A percentile compares a stretch with the other conserved stretches of the same genome.
These are phyloP conservation scores for Teratosphaeria pseudoeucalypti DNA, from an alignment of 2,329 filamentous ascomycete genomes.

Conservation along the genomic window DNA sequence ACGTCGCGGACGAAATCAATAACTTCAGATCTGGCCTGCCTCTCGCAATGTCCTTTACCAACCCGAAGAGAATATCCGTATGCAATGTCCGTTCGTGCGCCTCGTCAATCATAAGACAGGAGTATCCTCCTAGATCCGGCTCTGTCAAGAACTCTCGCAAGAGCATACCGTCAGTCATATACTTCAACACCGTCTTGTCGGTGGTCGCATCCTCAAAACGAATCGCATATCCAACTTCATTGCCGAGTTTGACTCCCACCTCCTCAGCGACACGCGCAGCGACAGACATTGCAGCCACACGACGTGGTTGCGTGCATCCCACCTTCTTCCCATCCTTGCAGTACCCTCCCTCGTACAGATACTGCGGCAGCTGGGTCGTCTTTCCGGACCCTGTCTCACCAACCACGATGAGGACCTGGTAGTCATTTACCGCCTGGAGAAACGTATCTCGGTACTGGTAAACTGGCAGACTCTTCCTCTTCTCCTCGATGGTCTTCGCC, in stretches of 20 bases:
- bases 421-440: slow-evolving; percentile 71
- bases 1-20: slow-evolving; percentile 85
- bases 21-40: slow-evolving; percentile 79
- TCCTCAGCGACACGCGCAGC: slow-evolving; percentile 94
- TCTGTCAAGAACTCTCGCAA: slow-evolving; percentile 83
- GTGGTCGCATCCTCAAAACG: slow-evolving; percentile 88
- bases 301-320: slow-evolving; percentile 84
- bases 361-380: slow-evolving; percentile 90
- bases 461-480: slow-evolving; percentile 79
- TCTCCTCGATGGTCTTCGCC: slow-evolving; percentile 80
- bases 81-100: slow-evolving; percentile 89
- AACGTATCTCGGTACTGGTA: slow-evolving; percentile 81
- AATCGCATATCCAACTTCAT: slow-evolving; percentile 89
- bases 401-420: slow-evolving; percentile 83
- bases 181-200: slow-evolving; percentile 86
- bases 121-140: slow-evolving; percentile 71
- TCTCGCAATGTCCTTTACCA: slow-evolving; percentile 79
- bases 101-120: slow-evolving; percentile 91
- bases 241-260: slow-evolving; percentile 78
- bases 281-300: slow-evolving; percentile 95
- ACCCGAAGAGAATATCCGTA: slow-evolving; percentile 78
- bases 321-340: slow-evolving; percentile 77
- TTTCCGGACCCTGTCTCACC: slow-evolving; percentile 94
- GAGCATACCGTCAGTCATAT: slow-evolving; percentile 96
- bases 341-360: slow-evolving; percentile 81